Evolutionary conservation across 1,284 basidiomycete genomes (phyloP), one percentile per base, ranked within the genome.

Genomic region (Psilocybe mexicana): DNA sequence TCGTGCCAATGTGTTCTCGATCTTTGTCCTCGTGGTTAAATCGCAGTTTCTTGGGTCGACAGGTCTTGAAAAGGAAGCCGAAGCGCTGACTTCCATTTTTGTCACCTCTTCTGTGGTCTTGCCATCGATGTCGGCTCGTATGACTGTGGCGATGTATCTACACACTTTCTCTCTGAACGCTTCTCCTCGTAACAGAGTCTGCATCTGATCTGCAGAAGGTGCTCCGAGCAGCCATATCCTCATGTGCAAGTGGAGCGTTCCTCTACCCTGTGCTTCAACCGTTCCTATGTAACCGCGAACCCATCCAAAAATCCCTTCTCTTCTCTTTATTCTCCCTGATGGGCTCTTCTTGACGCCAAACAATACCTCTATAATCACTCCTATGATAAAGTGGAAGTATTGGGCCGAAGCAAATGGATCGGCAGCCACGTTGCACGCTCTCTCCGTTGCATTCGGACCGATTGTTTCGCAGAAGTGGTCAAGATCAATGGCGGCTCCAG

Each of bases 341-440:
- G 11, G 23, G 6, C 49, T 43, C 61, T n/a, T 68, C 43, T 35
- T 52, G 1, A 80, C 62, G 0, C 73, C 72, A 53, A 80, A 74
- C 0, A 81, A 36, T 0, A 44, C 67, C 18, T 72, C 63, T 0
- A 79, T 52, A 0, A 79, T 65, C 0, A 63, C 59, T 0, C 61
- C 14, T 2, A 80, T 72, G 0, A 73, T 65, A 45, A 76, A 72
- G 43, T 79, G 69, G 54, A 76, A 80, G 55, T 72, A 80, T 43
- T 73, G 65, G 0, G 74, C 70, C 0, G 74, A 67, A 0, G 74
- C 74, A 58, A 67, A 79, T 12, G 75, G 74, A 64, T 81, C 74
- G 0, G 28, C 8, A 0, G 75, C 71, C 3, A 79, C 69, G 45
- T 74, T 77, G 0, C 50, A 5, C 0, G 69, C 68, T 0, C 70